phyloP scores from a whole-genome alignment of 192 early-diverging fungal species.

The Funneliformis mosseae region DNA sequence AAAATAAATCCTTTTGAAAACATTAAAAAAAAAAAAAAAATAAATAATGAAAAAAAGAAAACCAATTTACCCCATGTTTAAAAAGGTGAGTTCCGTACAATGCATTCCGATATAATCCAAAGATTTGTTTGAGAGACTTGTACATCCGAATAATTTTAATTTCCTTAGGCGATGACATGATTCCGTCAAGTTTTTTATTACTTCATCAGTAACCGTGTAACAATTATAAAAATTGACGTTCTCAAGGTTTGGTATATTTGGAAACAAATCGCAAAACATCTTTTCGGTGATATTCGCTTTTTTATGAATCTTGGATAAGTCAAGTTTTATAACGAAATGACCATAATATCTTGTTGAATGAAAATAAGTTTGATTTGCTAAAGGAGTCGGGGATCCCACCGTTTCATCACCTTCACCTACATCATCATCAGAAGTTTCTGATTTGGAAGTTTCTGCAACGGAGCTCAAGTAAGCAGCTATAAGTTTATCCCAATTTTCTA shows the following conservation, averaged over 20 bases:
- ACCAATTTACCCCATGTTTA: background rate
- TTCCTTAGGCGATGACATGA: background rate
- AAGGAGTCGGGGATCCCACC: background rate
- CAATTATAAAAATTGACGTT: background rate
- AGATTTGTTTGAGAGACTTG: background rate
- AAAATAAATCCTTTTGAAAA: background rate
- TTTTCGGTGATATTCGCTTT: background rate
- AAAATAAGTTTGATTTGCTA: background rate
- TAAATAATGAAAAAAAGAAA: background rate
- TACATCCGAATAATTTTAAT: conserved; percentile 1
- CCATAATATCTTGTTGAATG: conserved; percentile 4
- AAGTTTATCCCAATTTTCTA: background rate
- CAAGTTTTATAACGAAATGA: background rate
- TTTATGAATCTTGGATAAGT: background rate
- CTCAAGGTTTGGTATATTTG: background rate
- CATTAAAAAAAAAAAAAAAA: background rate
- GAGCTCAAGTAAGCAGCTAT: background rate
- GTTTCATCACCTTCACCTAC: background rate
- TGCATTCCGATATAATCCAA: background rate
- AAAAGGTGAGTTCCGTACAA: background rate
- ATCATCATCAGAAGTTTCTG: background rate
- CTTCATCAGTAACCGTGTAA: background rate
- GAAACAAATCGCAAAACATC: background rate
- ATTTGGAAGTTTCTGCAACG: background rate
- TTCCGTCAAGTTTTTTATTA: background rate